Conservation (phyloP, 371 early-diverging fungal species). For the Encephalitozoon romaleae region DNA sequence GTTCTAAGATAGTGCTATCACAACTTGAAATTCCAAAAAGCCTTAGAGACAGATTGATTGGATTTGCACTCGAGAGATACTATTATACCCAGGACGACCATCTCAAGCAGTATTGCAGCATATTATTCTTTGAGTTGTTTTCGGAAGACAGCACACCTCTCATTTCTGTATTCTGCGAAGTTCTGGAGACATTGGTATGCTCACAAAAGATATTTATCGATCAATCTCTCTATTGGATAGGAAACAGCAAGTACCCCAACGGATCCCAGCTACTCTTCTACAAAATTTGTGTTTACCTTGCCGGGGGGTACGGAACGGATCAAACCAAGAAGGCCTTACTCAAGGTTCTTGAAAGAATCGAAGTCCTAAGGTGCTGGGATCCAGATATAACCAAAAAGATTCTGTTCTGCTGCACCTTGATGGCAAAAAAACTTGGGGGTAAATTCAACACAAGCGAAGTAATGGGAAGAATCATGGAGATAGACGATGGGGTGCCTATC, state of each 20-base stretch:
- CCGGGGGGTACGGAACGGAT: neutral
- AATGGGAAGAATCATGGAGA: constrained; percentile 6
- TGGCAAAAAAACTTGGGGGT: constrained; percentile 9
- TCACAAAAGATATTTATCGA: constrained; percentile 22
- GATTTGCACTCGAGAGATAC: constrained; percentile 16
- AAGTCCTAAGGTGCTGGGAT: constrained; percentile 24
- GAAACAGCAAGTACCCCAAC: constrained; percentile 11
- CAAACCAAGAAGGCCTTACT: constrained; percentile 6
- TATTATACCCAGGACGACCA: constrained; percentile 39
- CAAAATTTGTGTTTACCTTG: constrained; percentile 28
- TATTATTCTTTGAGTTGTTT: constrained; percentile 44
- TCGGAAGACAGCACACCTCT: neutral
- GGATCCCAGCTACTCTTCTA: constrained; percentile 20
- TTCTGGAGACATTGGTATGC: neutral
- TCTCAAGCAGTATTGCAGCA: constrained; percentile 40
- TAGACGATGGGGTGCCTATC: constrained; percentile 44
- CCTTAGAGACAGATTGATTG: neutral
- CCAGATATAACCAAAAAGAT: constrained; percentile 27
- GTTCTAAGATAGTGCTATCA: constrained; percentile 19
- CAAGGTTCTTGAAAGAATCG: constrained; percentile 14
- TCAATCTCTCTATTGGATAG: constrained; percentile 39
- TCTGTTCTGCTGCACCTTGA: constrained; percentile 4
- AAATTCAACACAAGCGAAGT: constrained; percentile 1
- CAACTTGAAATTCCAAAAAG: neutral
- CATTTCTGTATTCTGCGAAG: constrained; percentile 11